Percentiles rank a stretch among this genome's conserved stretches.
Evolutionary conservation across 2,329 filamentous ascomycete genomes (phyloP).

Genomic region (Blumeria graminis): DNA sequence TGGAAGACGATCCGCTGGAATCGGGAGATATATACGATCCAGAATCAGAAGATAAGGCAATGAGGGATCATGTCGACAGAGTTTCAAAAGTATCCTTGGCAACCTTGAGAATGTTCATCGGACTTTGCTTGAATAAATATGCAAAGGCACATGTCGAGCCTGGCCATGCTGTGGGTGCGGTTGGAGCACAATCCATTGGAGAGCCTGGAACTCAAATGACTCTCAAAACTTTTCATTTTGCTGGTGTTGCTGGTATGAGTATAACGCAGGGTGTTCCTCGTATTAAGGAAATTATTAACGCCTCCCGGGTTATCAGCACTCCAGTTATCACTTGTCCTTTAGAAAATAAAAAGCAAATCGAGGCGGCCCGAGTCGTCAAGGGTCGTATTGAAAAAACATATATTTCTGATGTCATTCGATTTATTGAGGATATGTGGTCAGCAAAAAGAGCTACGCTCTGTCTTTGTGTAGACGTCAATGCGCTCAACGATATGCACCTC

Average conservation of each 20-base stretch:
- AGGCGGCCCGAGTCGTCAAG: conserved; percentile 75
- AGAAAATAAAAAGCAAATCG: conserved; percentile 47
- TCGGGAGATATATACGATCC: conserved; percentile 12
- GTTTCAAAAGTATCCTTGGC: conserved; percentile 62
- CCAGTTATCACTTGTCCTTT: conserved; percentile 79
- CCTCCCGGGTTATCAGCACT: conserved; percentile 78
- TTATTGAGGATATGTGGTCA: conserved; percentile 77
- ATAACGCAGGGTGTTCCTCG: conserved; percentile 97
- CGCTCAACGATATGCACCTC: conserved; percentile 57
- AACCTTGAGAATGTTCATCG: conserved; percentile 54
- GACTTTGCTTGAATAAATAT: conserved; percentile 70
- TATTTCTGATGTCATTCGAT: conserved; percentile 55
- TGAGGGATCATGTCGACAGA: conserved; percentile 26
- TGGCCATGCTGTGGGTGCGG: conserved; percentile 84
- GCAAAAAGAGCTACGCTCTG: conserved; percentile 50
- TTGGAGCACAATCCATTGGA: conserved; percentile 92
- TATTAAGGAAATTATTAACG: conserved; percentile 99
- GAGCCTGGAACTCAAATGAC: conserved; percentile 99
- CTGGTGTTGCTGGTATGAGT: conserved; percentile 97
- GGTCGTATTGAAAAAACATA: conserved; percentile 88
- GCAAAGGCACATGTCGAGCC: conserved; percentile 78
- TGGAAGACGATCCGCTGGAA: conserved; percentile 16
- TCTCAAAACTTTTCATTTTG: conserved; percentile 98
- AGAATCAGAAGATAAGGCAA: conserved; percentile 11
- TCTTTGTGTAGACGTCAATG: conserved; percentile 58